Evolutionary conservation across 2,329 filamentous ascomycete genomes (phyloP).

Genomic region (Colletotrichum euphorbiae): DNA sequence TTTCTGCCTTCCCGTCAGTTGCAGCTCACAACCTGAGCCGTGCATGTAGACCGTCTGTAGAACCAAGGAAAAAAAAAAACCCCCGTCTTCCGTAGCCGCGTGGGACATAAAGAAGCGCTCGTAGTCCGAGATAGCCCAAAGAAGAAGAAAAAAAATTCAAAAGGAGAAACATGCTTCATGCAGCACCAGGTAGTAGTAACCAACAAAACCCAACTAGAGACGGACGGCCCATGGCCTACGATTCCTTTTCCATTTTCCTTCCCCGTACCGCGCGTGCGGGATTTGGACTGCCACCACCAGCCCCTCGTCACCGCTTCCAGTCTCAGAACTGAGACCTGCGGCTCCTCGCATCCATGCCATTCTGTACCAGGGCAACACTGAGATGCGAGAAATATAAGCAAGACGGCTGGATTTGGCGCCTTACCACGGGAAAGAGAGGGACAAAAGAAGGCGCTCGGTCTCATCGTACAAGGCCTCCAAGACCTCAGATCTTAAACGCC

Average conservation of each 20-base stretch:
- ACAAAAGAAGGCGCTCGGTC: too few species aligned
- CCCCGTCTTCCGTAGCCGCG: background rate
- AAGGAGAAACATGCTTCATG: background rate
- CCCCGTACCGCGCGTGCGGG: constrained; percentile 9
- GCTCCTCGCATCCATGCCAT: constrained; percentile 3
- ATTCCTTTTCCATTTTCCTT: background rate
- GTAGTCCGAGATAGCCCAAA: background rate
- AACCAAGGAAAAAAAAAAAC: background rate
- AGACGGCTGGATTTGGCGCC: too few species aligned
- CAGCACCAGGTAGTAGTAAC: background rate
- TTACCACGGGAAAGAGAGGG: too few species aligned
- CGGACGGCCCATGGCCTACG: too few species aligned
- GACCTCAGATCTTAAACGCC: too few species aligned
- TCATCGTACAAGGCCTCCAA: too few species aligned
- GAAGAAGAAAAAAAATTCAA: background rate
- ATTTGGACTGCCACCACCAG: background rate
- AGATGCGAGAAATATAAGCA: background rate
- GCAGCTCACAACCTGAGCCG: background rate
- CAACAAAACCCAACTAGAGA: background rate
- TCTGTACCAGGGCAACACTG: background rate
- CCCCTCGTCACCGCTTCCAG: constrained; percentile 30
- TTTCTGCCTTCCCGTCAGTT: background rate
- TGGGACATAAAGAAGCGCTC: background rate
- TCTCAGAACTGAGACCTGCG: constrained; percentile 23
- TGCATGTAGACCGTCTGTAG: background rate